Evolutionary conservation across 75 land plant genomes (phyloP).

Genomic region (Pseudotsuga menziesii): DNA sequence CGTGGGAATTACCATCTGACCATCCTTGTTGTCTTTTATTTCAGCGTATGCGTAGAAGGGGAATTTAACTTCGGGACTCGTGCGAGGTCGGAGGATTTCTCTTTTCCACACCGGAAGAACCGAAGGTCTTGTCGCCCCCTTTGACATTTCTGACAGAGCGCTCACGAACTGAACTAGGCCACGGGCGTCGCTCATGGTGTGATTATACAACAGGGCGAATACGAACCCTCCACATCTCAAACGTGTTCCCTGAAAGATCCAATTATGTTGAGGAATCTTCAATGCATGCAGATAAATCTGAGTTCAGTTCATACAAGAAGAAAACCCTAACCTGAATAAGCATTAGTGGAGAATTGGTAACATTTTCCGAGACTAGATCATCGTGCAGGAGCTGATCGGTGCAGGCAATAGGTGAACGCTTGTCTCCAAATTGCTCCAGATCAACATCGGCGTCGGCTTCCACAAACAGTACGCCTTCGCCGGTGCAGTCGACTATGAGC

Average conservation of each 20-base stretch:
- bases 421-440: slow-evolving; percentile 26
- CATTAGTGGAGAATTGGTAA: too few species aligned
- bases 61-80: too few species aligned
- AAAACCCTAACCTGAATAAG: too few species aligned
- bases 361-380: not conserved
- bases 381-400: slow-evolving; percentile 30
- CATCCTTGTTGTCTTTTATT: not conserved
- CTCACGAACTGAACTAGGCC: slow-evolving; percentile 41
- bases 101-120: slow-evolving; percentile 35
- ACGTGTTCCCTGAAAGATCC: slow-evolving; percentile 31
- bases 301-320: too few species aligned
- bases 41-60: too few species aligned
- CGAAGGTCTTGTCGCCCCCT: slow-evolving; percentile 16
- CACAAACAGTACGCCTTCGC: slow-evolving; percentile 23
- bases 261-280: too few species aligned
- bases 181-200: slow-evolving; percentile 40
- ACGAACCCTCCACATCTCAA: slow-evolving; percentile 48
- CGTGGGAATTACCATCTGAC: not conserved
- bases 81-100: too few species aligned
- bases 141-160: too few species aligned
- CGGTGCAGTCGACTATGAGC: not conserved
- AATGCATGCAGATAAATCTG: too few species aligned
- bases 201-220: slow-evolving; percentile 33
- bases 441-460: slow-evolving; percentile 56
- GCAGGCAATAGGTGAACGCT: slow-evolving; percentile 36